Evolutionary conservation across 108 stramenopile species (phyloP).

Genomic region (Aurantiochytrium sp.): DNA sequence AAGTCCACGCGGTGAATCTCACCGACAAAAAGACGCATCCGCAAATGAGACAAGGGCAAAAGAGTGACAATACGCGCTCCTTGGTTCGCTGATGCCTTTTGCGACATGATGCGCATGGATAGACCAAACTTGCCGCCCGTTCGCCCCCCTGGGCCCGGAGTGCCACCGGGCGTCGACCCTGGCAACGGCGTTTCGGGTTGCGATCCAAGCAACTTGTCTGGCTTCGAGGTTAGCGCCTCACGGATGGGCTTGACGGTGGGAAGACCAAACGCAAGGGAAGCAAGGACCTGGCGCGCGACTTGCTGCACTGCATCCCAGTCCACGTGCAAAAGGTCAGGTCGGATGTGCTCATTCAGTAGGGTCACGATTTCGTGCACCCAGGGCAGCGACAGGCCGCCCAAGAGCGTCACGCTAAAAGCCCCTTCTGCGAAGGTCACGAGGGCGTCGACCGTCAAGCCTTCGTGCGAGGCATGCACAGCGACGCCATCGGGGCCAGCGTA

Average conservation of each 20-base stretch:
- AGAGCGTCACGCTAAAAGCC: not conserved
- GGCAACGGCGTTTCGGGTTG: not conserved
- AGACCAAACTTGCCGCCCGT: not conserved
- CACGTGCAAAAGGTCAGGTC: not conserved
- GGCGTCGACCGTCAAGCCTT: not conserved
- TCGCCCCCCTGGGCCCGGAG: not conserved
- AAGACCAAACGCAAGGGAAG: not conserved
- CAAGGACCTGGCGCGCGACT: constrained; percentile 1
- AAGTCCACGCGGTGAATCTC: not conserved
- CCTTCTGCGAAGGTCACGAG: not conserved
- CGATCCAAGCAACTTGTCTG: not conserved
- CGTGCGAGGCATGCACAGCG: not conserved
- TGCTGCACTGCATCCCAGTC: not conserved
- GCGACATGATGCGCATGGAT: not conserved
- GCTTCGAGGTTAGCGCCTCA: not conserved
- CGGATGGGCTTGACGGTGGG: not conserved
- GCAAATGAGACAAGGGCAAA: not conserved
- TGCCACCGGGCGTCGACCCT: not conserved
- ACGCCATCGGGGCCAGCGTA: not conserved
- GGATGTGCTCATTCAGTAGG: not conserved
- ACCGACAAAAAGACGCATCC: not conserved
- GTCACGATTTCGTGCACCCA: constrained; percentile 5
- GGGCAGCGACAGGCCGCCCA: not conserved
- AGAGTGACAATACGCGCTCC: not conserved
- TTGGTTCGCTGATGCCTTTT: not conserved